Evolutionary conservation across 2,329 filamentous ascomycete species (phyloP).

Genomic region (Metarhizium sp.): DNA sequence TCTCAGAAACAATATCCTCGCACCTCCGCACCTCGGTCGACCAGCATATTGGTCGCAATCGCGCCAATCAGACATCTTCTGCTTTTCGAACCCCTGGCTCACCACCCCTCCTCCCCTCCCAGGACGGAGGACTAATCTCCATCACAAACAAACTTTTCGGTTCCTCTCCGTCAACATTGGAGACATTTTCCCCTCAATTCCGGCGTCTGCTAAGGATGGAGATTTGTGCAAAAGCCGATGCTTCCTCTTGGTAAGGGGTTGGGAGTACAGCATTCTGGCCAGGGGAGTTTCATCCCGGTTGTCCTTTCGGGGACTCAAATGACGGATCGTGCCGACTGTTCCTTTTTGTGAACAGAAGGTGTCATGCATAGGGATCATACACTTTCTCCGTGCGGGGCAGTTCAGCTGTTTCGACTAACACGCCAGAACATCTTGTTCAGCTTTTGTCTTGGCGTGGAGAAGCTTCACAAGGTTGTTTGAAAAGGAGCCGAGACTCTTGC

Average conservation of each 20-base stretch:
- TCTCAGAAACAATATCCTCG: background rate
- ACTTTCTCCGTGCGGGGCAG: background rate
- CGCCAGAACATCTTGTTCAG: constrained; percentile 6
- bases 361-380: background rate
- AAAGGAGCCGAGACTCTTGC: background rate
- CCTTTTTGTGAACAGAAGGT: background rate
- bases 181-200: background rate
- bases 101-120: background rate
- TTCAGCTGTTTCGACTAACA: background rate
- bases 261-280: background rate
- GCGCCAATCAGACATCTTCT: background rate
- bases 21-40: background rate
- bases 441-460: background rate
- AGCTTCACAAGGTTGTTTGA: constrained; percentile 15
- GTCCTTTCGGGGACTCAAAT: background rate
- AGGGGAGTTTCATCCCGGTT: background rate
- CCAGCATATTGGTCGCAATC: background rate
- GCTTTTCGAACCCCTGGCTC: background rate
- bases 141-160: background rate
- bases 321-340: too few relatives aligned
- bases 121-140: background rate
- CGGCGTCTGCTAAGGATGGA: background rate
- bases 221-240: background rate
- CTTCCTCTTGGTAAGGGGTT: background rate
- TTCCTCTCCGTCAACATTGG: background rate